Evolutionary conservation across 805 yeast genomes (phyloP), one percentile per base, ranked within the genome.

Genomic region (Candida wancherniae): DNA sequence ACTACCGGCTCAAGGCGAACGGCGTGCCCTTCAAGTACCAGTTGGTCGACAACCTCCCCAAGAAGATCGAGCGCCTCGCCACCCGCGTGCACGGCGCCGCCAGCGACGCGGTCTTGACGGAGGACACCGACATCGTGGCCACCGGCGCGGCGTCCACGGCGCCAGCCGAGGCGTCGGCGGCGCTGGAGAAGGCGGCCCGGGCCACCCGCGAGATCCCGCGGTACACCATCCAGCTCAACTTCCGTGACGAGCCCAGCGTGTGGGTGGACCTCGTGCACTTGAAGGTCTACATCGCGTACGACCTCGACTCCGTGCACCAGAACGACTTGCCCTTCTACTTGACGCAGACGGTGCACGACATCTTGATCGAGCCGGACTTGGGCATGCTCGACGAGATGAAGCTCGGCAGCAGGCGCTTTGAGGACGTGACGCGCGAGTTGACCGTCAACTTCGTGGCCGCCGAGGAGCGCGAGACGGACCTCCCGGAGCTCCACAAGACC

Each of bases 311-410:
- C 9, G 65, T 80, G 11, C 68, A 69, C 34, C 58, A 63, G 21
- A 81, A 80, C 42, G 81, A 72, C 39, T 57, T 80, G 22, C 87
- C 92, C 2, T 80, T 67, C 42, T 71, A 66, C 36, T 61, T 78
- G 3, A 67, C 82, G 0, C 81, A 77, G 42, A 51, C 60, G 2
- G 37, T 61, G 4, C 23, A 54, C 9, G 53, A 61, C 19, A 58
- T 55, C 36, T 42, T 64, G n/a, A 26, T 62, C 11, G 32, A 30
- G 5, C 43, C 63, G 3, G 67, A 62, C 21, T 28, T 44, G 34
- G 31, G 18, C 10, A 29, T 38, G 44, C 27, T 33, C 27, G 13
- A 15, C 12, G 31, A 29, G n/a, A 15, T 29, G 13, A 22, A 18
- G 6, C 2, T 21, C 8, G 26, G 29, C 4, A 15, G 6, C 9